phyloP scores from a whole-genome alignment of 305 asterid genomes.

The Plantago rigida region DNA sequence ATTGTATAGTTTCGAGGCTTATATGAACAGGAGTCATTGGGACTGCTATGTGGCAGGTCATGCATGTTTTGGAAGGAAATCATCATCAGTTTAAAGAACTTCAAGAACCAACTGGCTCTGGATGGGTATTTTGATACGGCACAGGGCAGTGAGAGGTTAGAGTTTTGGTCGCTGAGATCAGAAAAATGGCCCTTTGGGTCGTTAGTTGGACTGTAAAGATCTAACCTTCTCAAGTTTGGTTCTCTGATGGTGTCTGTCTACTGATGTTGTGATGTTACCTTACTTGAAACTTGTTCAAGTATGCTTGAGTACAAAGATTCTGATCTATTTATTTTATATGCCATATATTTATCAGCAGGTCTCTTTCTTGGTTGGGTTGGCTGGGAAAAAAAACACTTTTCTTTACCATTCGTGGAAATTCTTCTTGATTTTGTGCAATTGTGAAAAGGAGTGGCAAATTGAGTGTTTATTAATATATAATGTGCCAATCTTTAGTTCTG shows the following conservation, averaged over 20 bases:
- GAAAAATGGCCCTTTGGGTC: background rate
- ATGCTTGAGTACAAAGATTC: background rate
- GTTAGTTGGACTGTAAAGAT: background rate
- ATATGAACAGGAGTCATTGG: slow-evolving; percentile 11
- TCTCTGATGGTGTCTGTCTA: background rate
- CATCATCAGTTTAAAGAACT: background rate
- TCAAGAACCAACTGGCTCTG: background rate
- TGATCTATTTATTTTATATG: background rate
- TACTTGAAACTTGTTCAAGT: background rate
- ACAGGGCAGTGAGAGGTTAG: background rate
- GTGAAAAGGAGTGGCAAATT: too few relatives aligned
- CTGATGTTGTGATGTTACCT: background rate
- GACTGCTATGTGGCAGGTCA: background rate
- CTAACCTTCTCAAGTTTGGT: background rate
- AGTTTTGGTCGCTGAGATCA: background rate
- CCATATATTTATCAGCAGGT: background rate
- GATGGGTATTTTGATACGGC: background rate
- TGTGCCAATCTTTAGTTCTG: too few relatives aligned
- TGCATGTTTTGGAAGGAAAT: slow-evolving; percentile 8
- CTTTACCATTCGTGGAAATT: too few relatives aligned
- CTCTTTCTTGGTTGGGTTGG: too few relatives aligned
- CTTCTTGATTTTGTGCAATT: too few relatives aligned
- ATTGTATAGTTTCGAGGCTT: slow-evolving; percentile 13
- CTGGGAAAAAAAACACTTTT: too few relatives aligned
- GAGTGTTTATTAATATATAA: too few relatives aligned